Evolutionary conservation across 2,329 filamentous ascomycete species (phyloP), one percentile per base, ranked within the genome.

Genomic region (Diaporthe velutina): DNA sequence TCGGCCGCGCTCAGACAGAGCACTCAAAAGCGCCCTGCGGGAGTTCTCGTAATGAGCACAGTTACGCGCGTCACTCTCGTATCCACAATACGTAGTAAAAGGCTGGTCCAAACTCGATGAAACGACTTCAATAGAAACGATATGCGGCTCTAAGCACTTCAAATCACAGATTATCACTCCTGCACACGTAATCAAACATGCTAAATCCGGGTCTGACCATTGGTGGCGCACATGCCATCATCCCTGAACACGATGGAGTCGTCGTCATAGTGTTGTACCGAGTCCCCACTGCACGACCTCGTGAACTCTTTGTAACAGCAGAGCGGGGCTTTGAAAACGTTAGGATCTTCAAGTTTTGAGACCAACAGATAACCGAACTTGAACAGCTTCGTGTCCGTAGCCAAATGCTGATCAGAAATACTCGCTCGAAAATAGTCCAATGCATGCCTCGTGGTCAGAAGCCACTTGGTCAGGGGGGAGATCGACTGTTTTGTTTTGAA

Each of bases 1-100:
- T 67, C 61, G 61, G 42, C 42, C 61, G 28, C 61, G 61, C 61
- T 52, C 61, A 30, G 61, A 67, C 61, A 19, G 35, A 13, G 12
- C 9, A 8, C 30, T 67, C 22, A n/a, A 52, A 9, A 17, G 45
- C 22, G 25, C 48, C 30, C 42, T 35, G 19, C 19, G 22, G 3
- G 30, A 52, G 58, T 12, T n/a, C n/a, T 35, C 30, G 61, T 67
- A 35, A 67, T 52, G 30, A 19, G 45, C 42, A 67, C 48, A 52
- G 3, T 52, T 67, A 67, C 42, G 45, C 61, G 61, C 61, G 61
- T 67, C 61, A 48, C 25, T 52, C 30, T 50, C 42, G 42, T 25
- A 22, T 10, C 19, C 15, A 38, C 22, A 50, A 22, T 35, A n/a
- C 30, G 28, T 22, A 52, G 28, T 45, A 9, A 22, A n/a, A 7